These are phyloP conservation scores for Xylaria castorea DNA, from an alignment of 495 filamentous ascomycete species.

Conservation along the genomic window DNA sequence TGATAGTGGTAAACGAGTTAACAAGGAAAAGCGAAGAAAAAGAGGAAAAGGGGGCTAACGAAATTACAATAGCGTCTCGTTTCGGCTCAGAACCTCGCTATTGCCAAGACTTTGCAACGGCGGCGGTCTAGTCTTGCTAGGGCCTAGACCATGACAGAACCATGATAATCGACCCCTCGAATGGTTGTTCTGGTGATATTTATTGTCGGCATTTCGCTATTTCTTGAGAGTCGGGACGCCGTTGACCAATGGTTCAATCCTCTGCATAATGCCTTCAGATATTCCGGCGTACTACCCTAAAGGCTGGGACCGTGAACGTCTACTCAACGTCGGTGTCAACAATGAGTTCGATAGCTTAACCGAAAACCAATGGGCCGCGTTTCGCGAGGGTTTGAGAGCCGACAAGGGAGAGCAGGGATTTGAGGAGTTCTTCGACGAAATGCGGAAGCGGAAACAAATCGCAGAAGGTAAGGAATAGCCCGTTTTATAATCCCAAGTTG, in stretches of 20 bases:
- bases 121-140: neutral
- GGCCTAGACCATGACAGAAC: too few species aligned
- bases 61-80: constrained; percentile 9
- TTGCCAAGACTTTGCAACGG: neutral
- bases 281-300: constrained; percentile 14
- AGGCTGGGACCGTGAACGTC: constrained; percentile 19
- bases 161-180: neutral
- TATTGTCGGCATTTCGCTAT: neutral
- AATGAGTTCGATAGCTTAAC: neutral
- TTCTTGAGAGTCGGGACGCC: neutral
- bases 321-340: constrained; percentile 8
- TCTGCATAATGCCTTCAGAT: constrained; percentile 1
- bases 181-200: neutral
- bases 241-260: neutral
- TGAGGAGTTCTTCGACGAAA: constrained; percentile 17
- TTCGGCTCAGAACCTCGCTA: neutral
- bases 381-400: constrained; percentile 14
- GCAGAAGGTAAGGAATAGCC: neutral
- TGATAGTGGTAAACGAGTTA: neutral
- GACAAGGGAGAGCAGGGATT: constrained; percentile 18
- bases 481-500: neutral
- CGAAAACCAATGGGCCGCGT: neutral
- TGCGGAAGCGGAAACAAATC: constrained; percentile 4
- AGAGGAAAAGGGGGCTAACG: constrained; percentile 11
- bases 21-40: constrained; percentile 1